Evolutionary conservation across 192 early-diverging fungal genomes (phyloP).

Genomic region (Gryganskiella cystojenkinii): DNA sequence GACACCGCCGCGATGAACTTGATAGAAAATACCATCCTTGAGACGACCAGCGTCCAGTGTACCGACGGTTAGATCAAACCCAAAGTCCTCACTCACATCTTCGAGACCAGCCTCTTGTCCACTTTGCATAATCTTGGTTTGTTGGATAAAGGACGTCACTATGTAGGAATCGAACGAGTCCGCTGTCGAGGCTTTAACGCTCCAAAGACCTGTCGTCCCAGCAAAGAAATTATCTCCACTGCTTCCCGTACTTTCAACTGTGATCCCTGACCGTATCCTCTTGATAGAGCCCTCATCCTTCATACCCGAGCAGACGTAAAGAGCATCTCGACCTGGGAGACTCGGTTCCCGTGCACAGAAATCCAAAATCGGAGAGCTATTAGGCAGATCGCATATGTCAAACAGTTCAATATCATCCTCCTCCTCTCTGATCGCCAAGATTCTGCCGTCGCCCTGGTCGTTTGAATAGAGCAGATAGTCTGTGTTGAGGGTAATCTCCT

Average conservation of each 20-base stretch:
- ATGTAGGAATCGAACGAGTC: constrained; percentile 23
- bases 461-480: constrained; percentile 39
- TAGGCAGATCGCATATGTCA: constrained; percentile 22
- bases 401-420: constrained; percentile 34
- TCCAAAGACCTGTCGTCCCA: constrained; percentile 37
- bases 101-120: constrained; percentile 30
- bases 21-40: constrained; percentile 17
- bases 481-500: constrained; percentile 19
- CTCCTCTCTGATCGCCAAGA: constrained; percentile 35
- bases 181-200: constrained; percentile 7
- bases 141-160: constrained; percentile 34
- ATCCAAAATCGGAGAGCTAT: constrained; percentile 33
- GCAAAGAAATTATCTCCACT: constrained; percentile 36
- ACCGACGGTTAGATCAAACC: constrained; percentile 17
- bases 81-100: constrained; percentile 21
- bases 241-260: constrained; percentile 32
- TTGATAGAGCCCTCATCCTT: constrained; percentile 19
- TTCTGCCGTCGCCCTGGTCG: constrained; percentile 33
- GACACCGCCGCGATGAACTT: constrained; percentile 39
- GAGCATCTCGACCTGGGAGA: constrained; percentile 30
- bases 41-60: constrained; percentile 33
- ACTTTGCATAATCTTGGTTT: constrained; percentile 31
- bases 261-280: constrained; percentile 29
- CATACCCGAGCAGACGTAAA: constrained; percentile 42
- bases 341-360: constrained; percentile 33